Percentiles rank a stretch among this genome's conserved stretches.
Evolutionary conservation across 2,329 filamentous ascomycete genomes (phyloP).

Genomic region (Xylariales sp.): DNA sequence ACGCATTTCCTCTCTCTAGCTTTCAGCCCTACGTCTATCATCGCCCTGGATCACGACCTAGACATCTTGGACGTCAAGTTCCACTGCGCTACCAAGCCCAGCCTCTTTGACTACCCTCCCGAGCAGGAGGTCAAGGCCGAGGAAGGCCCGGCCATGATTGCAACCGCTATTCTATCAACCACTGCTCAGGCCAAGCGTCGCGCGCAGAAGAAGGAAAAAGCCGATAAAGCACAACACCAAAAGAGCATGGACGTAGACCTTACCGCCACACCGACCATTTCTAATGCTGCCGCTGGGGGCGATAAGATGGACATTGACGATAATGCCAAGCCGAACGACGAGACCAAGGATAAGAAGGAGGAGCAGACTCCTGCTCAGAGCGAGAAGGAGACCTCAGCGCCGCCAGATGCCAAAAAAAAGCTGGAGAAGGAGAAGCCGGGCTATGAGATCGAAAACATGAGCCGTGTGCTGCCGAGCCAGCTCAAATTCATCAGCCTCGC

Average conservation of each 20-base stretch:
- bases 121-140: slow-evolving; percentile 96
- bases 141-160: slow-evolving; percentile 91
- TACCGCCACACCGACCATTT: slow-evolving; percentile 78
- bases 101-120: slow-evolving; percentile 96
- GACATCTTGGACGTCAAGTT: slow-evolving; percentile 96
- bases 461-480: slow-evolving; percentile 88
- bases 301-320: slow-evolving; percentile 93
- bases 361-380: slow-evolving; percentile 59
- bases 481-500: slow-evolving; percentile 96
- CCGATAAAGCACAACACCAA: slow-evolving; percentile 74
- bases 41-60: slow-evolving; percentile 91
- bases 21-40: slow-evolving; percentile 96
- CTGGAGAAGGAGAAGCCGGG: slow-evolving; percentile 95
- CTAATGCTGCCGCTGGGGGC: slow-evolving; percentile 61
- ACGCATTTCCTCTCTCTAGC: slow-evolving; percentile 96
- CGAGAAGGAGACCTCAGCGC: slow-evolving; percentile 66
- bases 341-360: slow-evolving; percentile 71
- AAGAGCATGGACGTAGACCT: slow-evolving; percentile 97
- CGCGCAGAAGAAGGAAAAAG: slow-evolving; percentile 87
- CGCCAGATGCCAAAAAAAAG: slow-evolving; percentile 82
- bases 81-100: slow-evolving; percentile 92
- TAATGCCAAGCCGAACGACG: slow-evolving; percentile 63
- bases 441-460: slow-evolving; percentile 97
- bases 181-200: slow-evolving; percentile 96
- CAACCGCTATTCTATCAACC: slow-evolving; percentile 94